Base-by-base conservation (phyloP, 441 rosid genomes). In the Pelargonium citronellum region DNA sequence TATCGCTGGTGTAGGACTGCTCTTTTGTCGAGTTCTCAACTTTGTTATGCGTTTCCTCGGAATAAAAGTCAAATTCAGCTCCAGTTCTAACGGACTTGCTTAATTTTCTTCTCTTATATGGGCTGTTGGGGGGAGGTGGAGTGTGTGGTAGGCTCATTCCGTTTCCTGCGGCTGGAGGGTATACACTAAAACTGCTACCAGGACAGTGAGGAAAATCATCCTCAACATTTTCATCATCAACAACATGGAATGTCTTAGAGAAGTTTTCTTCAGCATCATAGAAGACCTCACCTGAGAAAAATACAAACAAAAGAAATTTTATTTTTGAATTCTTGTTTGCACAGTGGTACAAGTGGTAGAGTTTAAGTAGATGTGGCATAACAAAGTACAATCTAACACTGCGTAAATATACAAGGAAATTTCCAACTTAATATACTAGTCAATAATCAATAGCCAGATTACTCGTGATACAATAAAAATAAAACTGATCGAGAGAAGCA, bases 71-170 rank as follows among this genome's bases (percentile, higher is more conserved):
- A 78, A 83, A 80, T 78, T 94, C 87, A 77, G 78, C 78, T 61
- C 87, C 90, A 37, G 67, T 62, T 64, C 69, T 70, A 19, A 61
- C 43, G 51, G 81, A 75, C 76, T 71, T 82, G 2, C 78, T 81
- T 60, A 90, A 79, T 82, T 80, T 88, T 80, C 96, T 86, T 79
- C 96, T 89, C 84, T 92, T 92, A 64, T 82, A 83, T 46, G 88
- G 88, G 68, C 93, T 91, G 65, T 83, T 80, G 8, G 80, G 87
- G 76, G 87, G 90, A 13, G 97, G 94, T 1, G 75, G 79, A 7
- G 98, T 88, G 71, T 75, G 86, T 24, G 87, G 88, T 57, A 78
- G 77, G 71, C 69, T 75, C 66, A 76, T 73, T 57, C n/a, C 74
- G 58, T 67, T 73, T 46, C 83, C 84, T 0, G 5, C 2, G 15